Conservation (phyloP, 177 flowering plant genomes). For the Vitis hybrid region DNA sequence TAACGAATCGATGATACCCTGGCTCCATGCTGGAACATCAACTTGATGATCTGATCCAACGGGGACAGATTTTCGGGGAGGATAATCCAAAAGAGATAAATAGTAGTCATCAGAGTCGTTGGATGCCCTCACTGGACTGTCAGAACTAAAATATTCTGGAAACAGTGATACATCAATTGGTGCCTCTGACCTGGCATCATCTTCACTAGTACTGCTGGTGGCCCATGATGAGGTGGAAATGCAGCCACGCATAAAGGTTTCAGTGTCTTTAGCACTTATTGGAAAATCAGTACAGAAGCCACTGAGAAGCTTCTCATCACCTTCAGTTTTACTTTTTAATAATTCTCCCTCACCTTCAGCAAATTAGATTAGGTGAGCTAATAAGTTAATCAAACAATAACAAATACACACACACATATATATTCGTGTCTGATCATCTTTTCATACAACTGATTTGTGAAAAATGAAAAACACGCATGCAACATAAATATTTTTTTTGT, state of each 20-base stretch:
- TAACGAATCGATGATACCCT: neutral
- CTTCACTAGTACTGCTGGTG: conserved; percentile 19
- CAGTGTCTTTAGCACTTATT: conserved; percentile 1
- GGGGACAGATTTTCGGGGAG: conserved; percentile 25
- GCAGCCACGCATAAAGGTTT: conserved; percentile 8
- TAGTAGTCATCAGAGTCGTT: conserved; percentile 21
- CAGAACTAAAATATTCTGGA: conserved; percentile 14
- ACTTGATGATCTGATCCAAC: conserved; percentile 34
- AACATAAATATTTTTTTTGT: neutral
- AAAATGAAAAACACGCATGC: neutral
- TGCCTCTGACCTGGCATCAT: conserved; percentile 10
- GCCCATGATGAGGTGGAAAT: conserved; percentile 19
- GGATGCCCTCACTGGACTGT: conserved; percentile 10
- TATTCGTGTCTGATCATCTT: too few species aligned
- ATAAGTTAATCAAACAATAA: neutral
- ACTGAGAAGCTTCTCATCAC: conserved; percentile 18
- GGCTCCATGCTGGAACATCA: conserved; percentile 24
- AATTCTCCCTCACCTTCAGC: conserved; percentile 12
- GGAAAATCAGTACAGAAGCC: conserved; percentile 7
- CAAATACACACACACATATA: neutral
- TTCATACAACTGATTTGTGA: neutral
- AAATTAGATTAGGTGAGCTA: neutral
- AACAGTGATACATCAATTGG: conserved; percentile 9
- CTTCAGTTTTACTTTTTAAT: conserved; percentile 1
- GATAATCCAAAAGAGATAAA: conserved; percentile 10